Conservation (phyloP, 2,329 filamentous ascomycete species). For the Teratosphaeria destructans region DNA sequence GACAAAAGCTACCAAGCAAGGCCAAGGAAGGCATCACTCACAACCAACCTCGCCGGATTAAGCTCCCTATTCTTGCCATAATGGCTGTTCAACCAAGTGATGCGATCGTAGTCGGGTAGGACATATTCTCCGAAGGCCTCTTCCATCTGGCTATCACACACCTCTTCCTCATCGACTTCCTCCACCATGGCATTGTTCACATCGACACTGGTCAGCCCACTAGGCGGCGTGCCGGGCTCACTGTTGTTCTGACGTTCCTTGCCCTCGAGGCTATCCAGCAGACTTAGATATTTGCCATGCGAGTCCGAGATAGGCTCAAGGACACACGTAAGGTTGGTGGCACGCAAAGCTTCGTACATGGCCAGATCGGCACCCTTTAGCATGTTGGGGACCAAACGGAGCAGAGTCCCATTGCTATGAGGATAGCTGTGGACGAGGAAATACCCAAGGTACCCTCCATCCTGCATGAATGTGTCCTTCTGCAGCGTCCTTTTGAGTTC, state of each 20-base stretch:
- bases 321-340: slow-evolving; percentile 3
- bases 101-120: background rate
- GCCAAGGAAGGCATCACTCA: background rate
- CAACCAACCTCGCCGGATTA: background rate
- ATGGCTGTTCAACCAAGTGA: background rate
- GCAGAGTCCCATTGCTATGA: slow-evolving; percentile 8
- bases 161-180: background rate
- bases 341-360: slow-evolving; percentile 11
- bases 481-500: slow-evolving; percentile 24
- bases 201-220: background rate
- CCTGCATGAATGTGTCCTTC: slow-evolving; percentile 27
- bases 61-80: background rate
- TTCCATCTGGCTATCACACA: background rate
- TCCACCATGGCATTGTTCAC: background rate
- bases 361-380: slow-evolving; percentile 21
- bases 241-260: background rate
- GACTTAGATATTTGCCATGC: background rate
- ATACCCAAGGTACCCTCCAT: slow-evolving; percentile 11
- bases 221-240: background rate
- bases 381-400: slow-evolving; percentile 10
- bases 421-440: slow-evolving; percentile 17
- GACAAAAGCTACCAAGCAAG: background rate
- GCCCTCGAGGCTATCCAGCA: background rate
- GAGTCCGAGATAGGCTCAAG: background rate
- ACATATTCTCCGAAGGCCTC: background rate